phyloP scores from a whole-genome alignment of 2,329 filamentous ascomycete genomes.

The Hymenotorrendiella dingleyae region DNA sequence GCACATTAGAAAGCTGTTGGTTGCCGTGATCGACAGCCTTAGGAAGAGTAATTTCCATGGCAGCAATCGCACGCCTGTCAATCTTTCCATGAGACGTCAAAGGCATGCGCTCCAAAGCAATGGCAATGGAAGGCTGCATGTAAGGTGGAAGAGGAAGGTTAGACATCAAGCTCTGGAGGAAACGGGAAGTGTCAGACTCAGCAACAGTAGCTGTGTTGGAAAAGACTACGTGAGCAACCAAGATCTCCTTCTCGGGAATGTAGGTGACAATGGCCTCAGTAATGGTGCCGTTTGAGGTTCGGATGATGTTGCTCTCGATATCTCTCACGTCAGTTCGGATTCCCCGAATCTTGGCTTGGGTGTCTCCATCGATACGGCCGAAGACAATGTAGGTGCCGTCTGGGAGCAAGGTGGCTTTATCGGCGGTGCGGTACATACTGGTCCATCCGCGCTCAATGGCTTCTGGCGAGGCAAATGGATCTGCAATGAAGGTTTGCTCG shows the following conservation, averaged over 20 bases:
- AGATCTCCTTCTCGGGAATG: conserved; percentile 19
- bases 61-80: conserved; percentile 20
- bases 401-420: conserved; percentile 23
- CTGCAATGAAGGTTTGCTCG: conserved; percentile 5
- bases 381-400: conserved; percentile 29
- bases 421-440: conserved; percentile 28
- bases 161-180: conserved; percentile 3
- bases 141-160: conserved; percentile 31
- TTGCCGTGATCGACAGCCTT: too few relatives aligned
- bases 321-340: conserved; percentile 39
- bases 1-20: too few relatives aligned
- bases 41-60: too few relatives aligned
- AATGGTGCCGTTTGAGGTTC: conserved; percentile 22
- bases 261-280: conserved; percentile 25
- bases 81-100: conserved; percentile 29
- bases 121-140: conserved; percentile 30
- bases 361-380: conserved; percentile 31
- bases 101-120: conserved; percentile 28
- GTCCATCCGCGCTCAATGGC: conserved; percentile 8
- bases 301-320: conserved; percentile 32
- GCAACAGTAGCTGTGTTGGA: too few relatives aligned
- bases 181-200: too few relatives aligned
- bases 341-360: conserved; percentile 34
- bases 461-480: conserved; percentile 6
- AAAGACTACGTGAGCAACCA: conserved; percentile 34